Evolutionary conservation across 2,329 filamentous ascomycete genomes (phyloP).

Genomic region (Penicillium sp.): DNA sequence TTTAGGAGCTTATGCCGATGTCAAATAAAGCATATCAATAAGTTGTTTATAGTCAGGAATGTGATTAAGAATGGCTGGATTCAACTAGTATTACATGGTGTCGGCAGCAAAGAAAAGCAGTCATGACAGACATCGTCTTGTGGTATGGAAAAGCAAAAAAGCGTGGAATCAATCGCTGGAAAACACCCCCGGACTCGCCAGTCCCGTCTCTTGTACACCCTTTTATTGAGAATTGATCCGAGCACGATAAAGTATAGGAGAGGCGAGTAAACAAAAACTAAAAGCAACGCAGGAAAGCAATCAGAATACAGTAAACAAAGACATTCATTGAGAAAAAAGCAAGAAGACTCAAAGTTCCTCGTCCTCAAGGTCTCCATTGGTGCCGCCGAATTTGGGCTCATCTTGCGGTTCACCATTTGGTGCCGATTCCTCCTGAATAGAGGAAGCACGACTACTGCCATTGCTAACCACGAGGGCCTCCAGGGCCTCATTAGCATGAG

Average conservation of each 20-base stretch:
- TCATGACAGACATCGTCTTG: slow-evolving; percentile 23
- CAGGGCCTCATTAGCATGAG: slow-evolving; percentile 48
- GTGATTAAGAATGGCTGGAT: slow-evolving; percentile 17
- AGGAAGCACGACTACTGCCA: slow-evolving; percentile 32
- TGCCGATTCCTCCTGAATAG: slow-evolving; percentile 26
- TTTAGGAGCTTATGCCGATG: slow-evolving; percentile 30
- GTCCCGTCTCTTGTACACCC: slow-evolving; percentile 23
- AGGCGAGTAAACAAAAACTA: slow-evolving; percentile 10
- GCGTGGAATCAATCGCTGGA: slow-evolving; percentile 15
- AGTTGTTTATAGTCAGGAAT: background rate
- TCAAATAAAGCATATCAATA: background rate
- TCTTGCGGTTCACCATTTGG: slow-evolving; percentile 18
- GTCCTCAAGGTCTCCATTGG: background rate
- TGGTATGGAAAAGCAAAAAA: slow-evolving; percentile 14
- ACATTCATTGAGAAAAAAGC: background rate
- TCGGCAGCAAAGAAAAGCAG: slow-evolving; percentile 15
- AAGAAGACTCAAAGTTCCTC: slow-evolving; percentile 2
- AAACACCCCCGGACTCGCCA: slow-evolving; percentile 20
- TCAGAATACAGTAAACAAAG: slow-evolving; percentile 7
- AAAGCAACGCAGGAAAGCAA: slow-evolving; percentile 7
- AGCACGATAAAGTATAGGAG: slow-evolving; percentile 7
- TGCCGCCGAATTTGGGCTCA: slow-evolving; percentile 4
- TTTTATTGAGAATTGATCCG: slow-evolving; percentile 13
- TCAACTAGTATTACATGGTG: slow-evolving; percentile 31
- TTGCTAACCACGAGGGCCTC: slow-evolving; percentile 43